Evolutionary conservation across 148 eudicot species (phyloP).

Genomic region (Heliosperma pusillum): DNA sequence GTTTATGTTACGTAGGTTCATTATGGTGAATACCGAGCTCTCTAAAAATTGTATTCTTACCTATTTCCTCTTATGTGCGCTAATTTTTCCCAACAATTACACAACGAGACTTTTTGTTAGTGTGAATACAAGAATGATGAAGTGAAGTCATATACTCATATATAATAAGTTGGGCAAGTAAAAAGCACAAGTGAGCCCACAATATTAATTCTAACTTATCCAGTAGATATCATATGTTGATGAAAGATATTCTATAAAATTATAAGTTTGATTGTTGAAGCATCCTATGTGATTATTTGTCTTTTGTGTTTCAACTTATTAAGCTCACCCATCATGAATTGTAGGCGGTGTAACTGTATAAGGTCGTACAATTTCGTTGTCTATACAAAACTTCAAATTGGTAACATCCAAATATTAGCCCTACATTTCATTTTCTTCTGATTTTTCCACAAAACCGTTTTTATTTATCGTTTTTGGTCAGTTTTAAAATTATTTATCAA

Average conservation of each 20-base stretch:
- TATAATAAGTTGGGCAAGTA: not conserved
- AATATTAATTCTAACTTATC: slow-evolving; percentile 31
- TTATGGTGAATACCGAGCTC: too few species aligned
- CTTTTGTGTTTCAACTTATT: slow-evolving; percentile 19
- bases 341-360: slow-evolving; percentile 26
- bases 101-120: not conserved
- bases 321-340: slow-evolving; percentile 5
- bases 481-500: too few species aligned
- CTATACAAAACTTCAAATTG: not conserved
- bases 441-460: too few species aligned
- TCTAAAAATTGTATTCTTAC: too few species aligned
- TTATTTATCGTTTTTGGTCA: too few species aligned
- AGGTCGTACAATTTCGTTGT: slow-evolving; percentile 16
- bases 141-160: not conserved
- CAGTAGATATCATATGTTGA: slow-evolving; percentile 22
- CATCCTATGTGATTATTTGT: slow-evolving; percentile 40
- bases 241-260: not conserved
- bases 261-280: slow-evolving; percentile 20
- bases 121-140: slow-evolving; percentile 8
- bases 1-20: too few species aligned
- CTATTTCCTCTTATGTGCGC: too few species aligned
- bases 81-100: too few species aligned
- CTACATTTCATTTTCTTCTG: not conserved
- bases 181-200: slow-evolving; percentile 32
- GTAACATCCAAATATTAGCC: slow-evolving; percentile 8